Evolutionary conservation across 2,329 filamentous ascomycete genomes (phyloP), one percentile per base, ranked within the genome.

Genomic region (Neofusicoccum kwambonambiense): DNA sequence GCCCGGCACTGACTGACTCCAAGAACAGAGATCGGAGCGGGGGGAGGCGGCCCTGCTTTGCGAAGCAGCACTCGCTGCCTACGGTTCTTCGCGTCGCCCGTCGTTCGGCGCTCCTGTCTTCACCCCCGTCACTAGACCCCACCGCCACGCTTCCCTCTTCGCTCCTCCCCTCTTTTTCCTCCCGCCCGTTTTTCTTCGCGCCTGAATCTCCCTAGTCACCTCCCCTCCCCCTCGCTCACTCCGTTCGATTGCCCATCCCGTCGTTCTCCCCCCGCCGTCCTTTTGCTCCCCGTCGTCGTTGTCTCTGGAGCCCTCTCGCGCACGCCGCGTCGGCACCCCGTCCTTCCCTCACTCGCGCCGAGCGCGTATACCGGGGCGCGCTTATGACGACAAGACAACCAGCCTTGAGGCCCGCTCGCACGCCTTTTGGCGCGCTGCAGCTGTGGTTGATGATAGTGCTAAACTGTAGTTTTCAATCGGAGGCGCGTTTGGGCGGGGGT

Each of bases 391-490:
- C 47, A 12, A 50, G 31, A 2, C 47, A 7, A 37, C 37, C 37
- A 54, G 51, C 31, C 27, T 34, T 4, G 51, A 31, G 11, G 31
- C n/a, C 51, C 37, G 13, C 27, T 31, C 6, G 27, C 5, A 1
- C 37, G 37, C 13, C 15, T 39, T 12, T 19, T 9, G 13, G 51
- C 51, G 13, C 27, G 27, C 15, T 19, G 51, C 31, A 31, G 27
- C 13, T 54, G 51, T 3, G 35, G 61, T 41, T 56, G n/a, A 39
- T 64, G 62, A 64, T 12, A 39, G 51, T 42, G 51, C 52, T 57
- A 22, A 31, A 49, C 22, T 57, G 62, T 64, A 64, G 62, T 64
- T 64, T 64, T 64, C 62, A 64, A 64, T 64, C 62, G 62, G 62
- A 64, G 42, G 35, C 51, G 61, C 61, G 49, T 42, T 27, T 17